A percentile compares a stretch with the other conserved stretches of the same genome.
These are phyloP conservation scores for Hericium erinaceus DNA, from an alignment of 768 basidiomycete species.

Conservation along the genomic window DNA sequence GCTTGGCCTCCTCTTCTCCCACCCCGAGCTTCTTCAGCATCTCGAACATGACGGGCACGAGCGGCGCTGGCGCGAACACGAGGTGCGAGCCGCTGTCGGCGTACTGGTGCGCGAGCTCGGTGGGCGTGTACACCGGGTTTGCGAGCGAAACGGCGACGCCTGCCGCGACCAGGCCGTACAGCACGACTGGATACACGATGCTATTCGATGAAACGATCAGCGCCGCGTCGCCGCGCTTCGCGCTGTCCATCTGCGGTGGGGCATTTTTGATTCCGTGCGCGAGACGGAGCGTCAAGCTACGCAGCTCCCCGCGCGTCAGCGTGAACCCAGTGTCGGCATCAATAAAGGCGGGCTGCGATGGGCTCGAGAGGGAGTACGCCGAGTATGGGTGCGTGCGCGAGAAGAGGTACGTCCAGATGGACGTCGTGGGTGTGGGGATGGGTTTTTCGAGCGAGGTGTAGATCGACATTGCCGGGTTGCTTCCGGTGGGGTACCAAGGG, in stretches of 20 bases:
- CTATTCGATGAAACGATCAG: constrained; percentile 67
- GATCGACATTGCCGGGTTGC: neutral
- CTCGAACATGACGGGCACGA: constrained; percentile 43
- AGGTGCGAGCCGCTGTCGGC: constrained; percentile 53
- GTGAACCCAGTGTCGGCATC: constrained; percentile 52
- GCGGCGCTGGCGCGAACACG: constrained; percentile 56
- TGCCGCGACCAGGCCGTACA: constrained; percentile 46
- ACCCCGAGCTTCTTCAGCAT: constrained; percentile 48
- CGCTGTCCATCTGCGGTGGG: constrained; percentile 14
- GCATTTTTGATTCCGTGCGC: constrained; percentile 43
- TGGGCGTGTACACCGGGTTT: constrained; percentile 59
- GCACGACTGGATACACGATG: constrained; percentile 41
- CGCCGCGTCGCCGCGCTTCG: constrained; percentile 41
- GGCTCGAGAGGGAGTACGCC: neutral
- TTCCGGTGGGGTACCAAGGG: no score
- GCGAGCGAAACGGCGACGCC: constrained; percentile 64
- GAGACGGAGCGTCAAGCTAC: constrained; percentile 44
- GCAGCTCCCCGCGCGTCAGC: constrained; percentile 47
- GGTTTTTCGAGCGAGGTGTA: neutral
- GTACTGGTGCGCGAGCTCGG: constrained; percentile 68
- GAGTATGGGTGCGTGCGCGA: constrained; percentile 1
- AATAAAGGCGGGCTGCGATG: constrained; percentile 44
- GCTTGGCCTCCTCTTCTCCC: constrained; percentile 34
- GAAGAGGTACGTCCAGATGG: constrained; percentile 11
- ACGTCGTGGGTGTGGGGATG: neutral